Evolutionary conservation across 331 rosid species (phyloP).

Genomic region (Rhamnella rubrinervis): DNA sequence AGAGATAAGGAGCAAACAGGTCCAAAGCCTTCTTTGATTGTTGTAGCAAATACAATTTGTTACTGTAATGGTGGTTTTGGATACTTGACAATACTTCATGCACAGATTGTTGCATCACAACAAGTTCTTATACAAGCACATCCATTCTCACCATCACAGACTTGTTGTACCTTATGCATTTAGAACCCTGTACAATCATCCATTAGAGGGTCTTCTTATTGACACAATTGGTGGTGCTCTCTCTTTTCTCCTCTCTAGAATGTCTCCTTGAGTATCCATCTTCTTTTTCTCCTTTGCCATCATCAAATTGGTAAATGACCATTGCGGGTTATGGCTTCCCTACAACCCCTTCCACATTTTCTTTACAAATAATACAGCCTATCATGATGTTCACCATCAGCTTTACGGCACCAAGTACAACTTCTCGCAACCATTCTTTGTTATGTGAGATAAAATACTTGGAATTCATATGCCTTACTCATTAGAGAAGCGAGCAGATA

Average conservation of each 20-base stretch:
- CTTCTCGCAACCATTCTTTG: conserved; percentile 93
- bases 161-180: conserved; percentile 86
- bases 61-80: conserved; percentile 82
- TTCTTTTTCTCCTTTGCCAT: conserved; percentile 98
- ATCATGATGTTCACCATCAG: conserved; percentile 94
- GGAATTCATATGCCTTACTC: conserved; percentile 94
- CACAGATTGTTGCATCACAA: conserved; percentile 97
- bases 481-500: conserved; percentile 66
- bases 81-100: conserved; percentile 96
- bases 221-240: conserved; percentile 95
- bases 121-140: conserved; percentile 87
- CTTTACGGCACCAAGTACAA: conserved; percentile 92
- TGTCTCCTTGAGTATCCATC: conserved; percentile 85
- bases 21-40: conserved; percentile 48
- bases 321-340: conserved; percentile 89
- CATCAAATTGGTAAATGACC: conserved; percentile 96
- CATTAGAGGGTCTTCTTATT: conserved; percentile 87
- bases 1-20: conserved; percentile 36
- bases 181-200: conserved; percentile 94
- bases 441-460: conserved; percentile 78
- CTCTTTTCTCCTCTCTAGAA: conserved; percentile 83
- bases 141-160: conserved; percentile 90
- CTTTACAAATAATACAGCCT: conserved; percentile 82
- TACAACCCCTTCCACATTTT: conserved; percentile 80
- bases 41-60: conserved; percentile 61